phyloP scores from a whole-genome alignment of 768 basidiomycete species.

The Lactarius quietus region DNA sequence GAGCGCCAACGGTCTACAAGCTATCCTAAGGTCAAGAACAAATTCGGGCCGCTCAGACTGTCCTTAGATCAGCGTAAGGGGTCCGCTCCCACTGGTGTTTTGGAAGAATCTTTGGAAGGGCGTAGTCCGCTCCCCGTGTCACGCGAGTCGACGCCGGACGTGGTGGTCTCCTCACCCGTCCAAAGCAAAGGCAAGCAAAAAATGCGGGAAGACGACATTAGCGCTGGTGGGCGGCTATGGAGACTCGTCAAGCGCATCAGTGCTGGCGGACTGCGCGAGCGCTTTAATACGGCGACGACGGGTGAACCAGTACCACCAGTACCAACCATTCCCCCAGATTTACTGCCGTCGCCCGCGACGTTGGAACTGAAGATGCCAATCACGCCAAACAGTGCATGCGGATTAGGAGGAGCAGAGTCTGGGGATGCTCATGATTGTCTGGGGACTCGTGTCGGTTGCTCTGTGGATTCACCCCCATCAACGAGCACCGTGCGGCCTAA shows the following conservation, averaged over 20 bases:
- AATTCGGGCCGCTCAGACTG: conserved; percentile 16
- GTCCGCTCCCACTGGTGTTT: neutral
- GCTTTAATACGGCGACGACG: conserved; percentile 33
- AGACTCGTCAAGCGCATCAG: conserved; percentile 70
- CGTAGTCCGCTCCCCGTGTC: neutral
- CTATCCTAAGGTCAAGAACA: conserved; percentile 13
- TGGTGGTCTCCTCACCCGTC: neutral
- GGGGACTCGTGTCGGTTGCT: conserved; percentile 22
- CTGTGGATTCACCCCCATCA: conserved; percentile 31
- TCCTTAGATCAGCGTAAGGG: conserved; percentile 10
- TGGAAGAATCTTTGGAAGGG: neutral
- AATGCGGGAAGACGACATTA: conserved; percentile 32
- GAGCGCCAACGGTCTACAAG: conserved; percentile 17
- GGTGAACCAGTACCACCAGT: conserved; percentile 47
- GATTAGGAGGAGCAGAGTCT: conserved; percentile 5
- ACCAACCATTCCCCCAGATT: conserved; percentile 53
- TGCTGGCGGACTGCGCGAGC: conserved; percentile 58
- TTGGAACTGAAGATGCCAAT: conserved; percentile 29
- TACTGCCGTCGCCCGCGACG: conserved; percentile 26
- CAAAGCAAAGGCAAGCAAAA: conserved; percentile 24
- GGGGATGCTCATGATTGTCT: neutral
- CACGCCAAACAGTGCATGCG: neutral
- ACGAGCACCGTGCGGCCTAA: conserved; percentile 29
- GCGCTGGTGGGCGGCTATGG: conserved; percentile 49
- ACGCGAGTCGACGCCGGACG: conserved; percentile 2